Conservation (phyloP, 257 asterid genomes). For the Avicennia marina region DNA sequence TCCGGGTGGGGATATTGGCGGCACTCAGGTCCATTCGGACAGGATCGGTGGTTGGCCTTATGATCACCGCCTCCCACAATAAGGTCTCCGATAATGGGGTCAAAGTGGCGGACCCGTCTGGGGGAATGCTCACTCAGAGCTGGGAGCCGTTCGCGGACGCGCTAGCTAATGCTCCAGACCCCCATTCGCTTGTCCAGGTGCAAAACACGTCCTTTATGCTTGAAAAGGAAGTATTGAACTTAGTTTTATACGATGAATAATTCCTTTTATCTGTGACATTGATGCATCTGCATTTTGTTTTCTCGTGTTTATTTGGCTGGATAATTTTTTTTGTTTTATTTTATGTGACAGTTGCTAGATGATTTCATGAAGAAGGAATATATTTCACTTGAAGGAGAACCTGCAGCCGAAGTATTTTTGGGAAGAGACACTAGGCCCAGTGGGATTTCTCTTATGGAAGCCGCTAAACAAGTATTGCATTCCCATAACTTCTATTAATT, state of each 20-base stretch:
- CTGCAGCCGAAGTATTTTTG: conserved; percentile 45
- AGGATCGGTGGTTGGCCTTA: conserved; percentile 57
- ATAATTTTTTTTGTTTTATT: conserved; percentile 10
- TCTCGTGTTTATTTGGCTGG: conserved; percentile 5
- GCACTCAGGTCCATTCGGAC: conserved; percentile 81
- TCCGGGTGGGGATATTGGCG: conserved; percentile 81
- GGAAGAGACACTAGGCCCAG: conserved; percentile 98
- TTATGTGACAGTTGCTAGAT: conserved; percentile 56
- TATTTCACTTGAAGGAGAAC: conserved; percentile 51
- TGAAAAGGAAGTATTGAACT: neutral
- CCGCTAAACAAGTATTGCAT: conserved; percentile 64
- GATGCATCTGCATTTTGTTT: neutral
- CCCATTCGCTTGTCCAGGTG: conserved; percentile 64
- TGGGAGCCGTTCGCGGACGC: conserved; percentile 93
- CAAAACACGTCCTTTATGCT: neutral
- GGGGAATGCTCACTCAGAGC: conserved; percentile 93
- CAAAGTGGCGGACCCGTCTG: conserved; percentile 80
- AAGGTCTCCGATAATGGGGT: conserved; percentile 72
- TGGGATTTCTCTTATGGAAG: conserved; percentile 66
- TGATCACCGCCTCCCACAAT: conserved; percentile 98
- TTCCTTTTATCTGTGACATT: neutral
- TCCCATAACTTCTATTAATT: conserved; percentile 5
- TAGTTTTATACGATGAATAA: neutral
- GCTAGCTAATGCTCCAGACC: conserved; percentile 68
- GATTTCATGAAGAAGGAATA: conserved; percentile 57